A percentile compares a stretch with the other conserved stretches of the same genome.
These are phyloP conservation scores for Cordia subcordata DNA, from an alignment of 257 asterid genomes.

Conservation along the genomic window DNA sequence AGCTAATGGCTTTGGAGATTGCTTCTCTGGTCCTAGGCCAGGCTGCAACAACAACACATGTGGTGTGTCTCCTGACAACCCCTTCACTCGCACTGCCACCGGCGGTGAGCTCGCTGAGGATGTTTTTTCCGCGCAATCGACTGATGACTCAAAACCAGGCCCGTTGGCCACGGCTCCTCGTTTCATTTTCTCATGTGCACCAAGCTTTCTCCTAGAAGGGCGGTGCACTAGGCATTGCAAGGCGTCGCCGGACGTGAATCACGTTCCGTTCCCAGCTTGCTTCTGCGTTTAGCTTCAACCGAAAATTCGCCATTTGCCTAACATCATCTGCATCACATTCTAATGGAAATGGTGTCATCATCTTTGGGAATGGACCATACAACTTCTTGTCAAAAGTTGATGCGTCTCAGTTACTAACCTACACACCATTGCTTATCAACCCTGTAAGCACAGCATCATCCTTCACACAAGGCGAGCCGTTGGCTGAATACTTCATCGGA, in stretches of 20 bases:
- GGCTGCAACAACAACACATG: conserved; percentile 65
- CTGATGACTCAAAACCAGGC: conserved; percentile 24
- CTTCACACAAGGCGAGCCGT: conserved; percentile 31
- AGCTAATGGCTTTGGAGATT: conserved; percentile 32
- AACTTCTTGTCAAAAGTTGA: conserved; percentile 31
- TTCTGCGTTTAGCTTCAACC: conserved; percentile 8
- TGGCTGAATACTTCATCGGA: conserved; percentile 60
- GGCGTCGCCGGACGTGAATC: conserved; percentile 33
- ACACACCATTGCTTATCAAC: conserved; percentile 49
- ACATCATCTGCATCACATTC: conserved; percentile 16
- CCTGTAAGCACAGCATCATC: conserved; percentile 53
- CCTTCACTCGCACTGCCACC: conserved; percentile 28
- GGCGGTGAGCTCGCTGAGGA: conserved; percentile 61
- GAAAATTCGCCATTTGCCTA: conserved; percentile 28
- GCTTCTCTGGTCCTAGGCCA: conserved; percentile 36
- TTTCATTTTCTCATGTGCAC: conserved; percentile 8
- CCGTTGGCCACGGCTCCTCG: background rate
- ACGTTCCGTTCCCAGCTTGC: conserved; percentile 13
- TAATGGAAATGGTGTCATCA: conserved; percentile 31
- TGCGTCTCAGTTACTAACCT: conserved; percentile 20
- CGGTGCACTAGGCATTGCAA: conserved; percentile 24
- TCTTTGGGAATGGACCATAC: conserved; percentile 62
- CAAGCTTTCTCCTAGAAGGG: conserved; percentile 7
- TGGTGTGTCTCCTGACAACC: conserved; percentile 30
- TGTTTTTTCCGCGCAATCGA: conserved; percentile 16